phyloP scores from a whole-genome alignment of 495 filamentous ascomycete genomes.

The Hamigera avellanea region DNA sequence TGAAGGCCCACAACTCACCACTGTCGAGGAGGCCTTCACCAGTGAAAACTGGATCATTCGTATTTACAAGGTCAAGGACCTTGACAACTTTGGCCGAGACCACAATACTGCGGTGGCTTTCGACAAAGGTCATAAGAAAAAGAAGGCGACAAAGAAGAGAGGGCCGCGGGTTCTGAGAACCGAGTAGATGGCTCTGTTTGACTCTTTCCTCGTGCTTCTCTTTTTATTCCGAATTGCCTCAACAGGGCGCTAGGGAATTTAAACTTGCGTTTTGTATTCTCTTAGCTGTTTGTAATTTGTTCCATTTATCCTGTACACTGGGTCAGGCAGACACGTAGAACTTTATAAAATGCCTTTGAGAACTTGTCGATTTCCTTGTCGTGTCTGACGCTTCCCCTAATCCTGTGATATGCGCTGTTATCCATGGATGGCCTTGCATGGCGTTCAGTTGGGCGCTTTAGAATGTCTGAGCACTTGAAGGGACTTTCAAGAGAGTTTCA shows the following conservation, averaged over 20 bases:
- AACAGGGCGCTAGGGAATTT: not conserved
- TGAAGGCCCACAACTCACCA: constrained; percentile 75
- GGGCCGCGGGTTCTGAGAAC: constrained; percentile 73
- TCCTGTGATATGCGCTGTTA: too few relatives aligned
- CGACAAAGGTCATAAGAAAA: constrained; percentile 90
- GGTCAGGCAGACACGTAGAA: not conserved
- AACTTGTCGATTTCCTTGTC: not conserved
- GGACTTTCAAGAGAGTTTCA: too few relatives aligned
- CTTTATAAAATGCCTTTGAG: not conserved
- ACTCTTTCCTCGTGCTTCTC: not conserved
- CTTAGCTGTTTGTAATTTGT: not conserved
- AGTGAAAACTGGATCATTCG: constrained; percentile 99
- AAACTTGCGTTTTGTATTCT: not conserved
- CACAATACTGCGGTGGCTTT: constrained; percentile 78
- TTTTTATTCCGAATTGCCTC: not conserved
- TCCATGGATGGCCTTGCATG: too few relatives aligned
- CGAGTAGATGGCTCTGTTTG: constrained; percentile 43
- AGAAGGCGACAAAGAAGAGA: constrained; percentile 67
- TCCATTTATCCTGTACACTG: not conserved
- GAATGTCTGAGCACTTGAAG: too few relatives aligned
- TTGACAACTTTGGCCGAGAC: constrained; percentile 90
- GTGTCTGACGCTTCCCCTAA: too few relatives aligned
- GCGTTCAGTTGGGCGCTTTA: too few relatives aligned
- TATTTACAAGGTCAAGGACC: constrained; percentile 99
- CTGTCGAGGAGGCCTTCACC: constrained; percentile 92